Base-by-base conservation (phyloP, 1,284 basidiomycete genomes). In the Lignosus rhinocerotis region DNA sequence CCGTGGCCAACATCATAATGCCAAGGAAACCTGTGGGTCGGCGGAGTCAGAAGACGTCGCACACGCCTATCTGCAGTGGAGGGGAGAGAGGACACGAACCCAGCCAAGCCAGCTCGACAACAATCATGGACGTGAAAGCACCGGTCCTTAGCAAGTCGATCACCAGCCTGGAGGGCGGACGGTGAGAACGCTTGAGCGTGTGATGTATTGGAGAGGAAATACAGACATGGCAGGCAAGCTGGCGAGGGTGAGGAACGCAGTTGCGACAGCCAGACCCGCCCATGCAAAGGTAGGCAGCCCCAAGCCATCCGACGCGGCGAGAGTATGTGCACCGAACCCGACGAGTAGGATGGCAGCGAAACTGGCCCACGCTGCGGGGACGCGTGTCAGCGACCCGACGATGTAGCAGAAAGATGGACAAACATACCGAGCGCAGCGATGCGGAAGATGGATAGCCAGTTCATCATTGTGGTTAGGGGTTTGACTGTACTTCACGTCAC, bases 71-170 rank as follows among this genome's bases (percentile, higher is more conserved):
- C 10, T 7, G 14, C 3, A 12, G 12, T 14, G 12, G 11, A 10
- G 6, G 14, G 25, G 14, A 16, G 1, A 17, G 16, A 4, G 17
- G 25, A 16, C 3, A 61, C 66, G 46, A 19, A 70, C 69, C 62
- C 2, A 70, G 58, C 64, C 64, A 67, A 25, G 59, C 31, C 12
- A 70, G 50, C 57, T 70, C 69, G 16, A 68, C 58, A 21, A 67
- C 61, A 47, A 70, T 68, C 65, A 68, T 62, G 5, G 66, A 68
- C 17, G 63, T 69, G 60, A 69, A 66, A 17, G 66, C 66, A 1
- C 63, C 63, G 8, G 55, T 56, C 16, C 66, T 38, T 10, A 67
- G 19, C 17, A 64, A 25, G 49, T 69, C 68, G 44, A 69, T 56
- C 11, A 60, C 49, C 6, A 67, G 10, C 62, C 68, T 69, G 19